Evolutionary conservation across 352 stramenopile genomes (phyloP).

Genomic region (Phytophthora sojae): DNA sequence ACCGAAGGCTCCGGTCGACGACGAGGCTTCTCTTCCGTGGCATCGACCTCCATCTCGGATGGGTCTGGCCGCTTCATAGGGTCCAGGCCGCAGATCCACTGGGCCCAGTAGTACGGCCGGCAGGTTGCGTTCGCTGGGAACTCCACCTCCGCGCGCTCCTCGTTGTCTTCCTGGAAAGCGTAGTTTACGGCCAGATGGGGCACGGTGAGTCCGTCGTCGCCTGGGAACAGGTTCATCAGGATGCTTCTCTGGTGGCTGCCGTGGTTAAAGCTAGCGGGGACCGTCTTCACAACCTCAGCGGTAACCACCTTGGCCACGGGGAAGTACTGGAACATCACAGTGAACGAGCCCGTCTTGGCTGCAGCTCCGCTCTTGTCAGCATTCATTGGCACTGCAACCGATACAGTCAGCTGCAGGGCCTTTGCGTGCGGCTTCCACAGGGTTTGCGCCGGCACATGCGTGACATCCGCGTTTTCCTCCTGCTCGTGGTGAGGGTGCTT

Average conservation of each 20-base stretch:
- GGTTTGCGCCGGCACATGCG: conserved; percentile 32
- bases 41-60: conserved; percentile 1
- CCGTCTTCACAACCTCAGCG: conserved; percentile 53
- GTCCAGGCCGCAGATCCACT: conserved; percentile 79
- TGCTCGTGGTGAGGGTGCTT: conserved; percentile 34
- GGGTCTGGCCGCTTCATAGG: conserved; percentile 49
- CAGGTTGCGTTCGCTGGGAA: conserved; percentile 50
- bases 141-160: conserved; percentile 41
- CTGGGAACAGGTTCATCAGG: conserved; percentile 71
- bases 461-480: conserved; percentile 29
- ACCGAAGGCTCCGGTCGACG: conserved; percentile 72
- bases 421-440: conserved; percentile 65
- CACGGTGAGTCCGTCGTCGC: conserved; percentile 57
- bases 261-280: conserved; percentile 26
- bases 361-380: conserved; percentile 39
- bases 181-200: conserved; percentile 61
- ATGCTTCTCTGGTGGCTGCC: conserved; percentile 36
- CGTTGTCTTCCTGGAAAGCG: conserved; percentile 40
- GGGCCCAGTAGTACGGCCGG: conserved; percentile 76
- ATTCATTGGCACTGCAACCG: conserved; percentile 36
- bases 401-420: conserved; percentile 59
- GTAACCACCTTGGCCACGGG: conserved; percentile 61
- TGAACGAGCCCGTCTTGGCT: conserved; percentile 46
- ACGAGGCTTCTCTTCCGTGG: conserved; percentile 12
- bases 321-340: conserved; percentile 74